phyloP scores from a whole-genome alignment of 2,329 filamentous ascomycete genomes.

The Fusarium cyanostomum region DNA sequence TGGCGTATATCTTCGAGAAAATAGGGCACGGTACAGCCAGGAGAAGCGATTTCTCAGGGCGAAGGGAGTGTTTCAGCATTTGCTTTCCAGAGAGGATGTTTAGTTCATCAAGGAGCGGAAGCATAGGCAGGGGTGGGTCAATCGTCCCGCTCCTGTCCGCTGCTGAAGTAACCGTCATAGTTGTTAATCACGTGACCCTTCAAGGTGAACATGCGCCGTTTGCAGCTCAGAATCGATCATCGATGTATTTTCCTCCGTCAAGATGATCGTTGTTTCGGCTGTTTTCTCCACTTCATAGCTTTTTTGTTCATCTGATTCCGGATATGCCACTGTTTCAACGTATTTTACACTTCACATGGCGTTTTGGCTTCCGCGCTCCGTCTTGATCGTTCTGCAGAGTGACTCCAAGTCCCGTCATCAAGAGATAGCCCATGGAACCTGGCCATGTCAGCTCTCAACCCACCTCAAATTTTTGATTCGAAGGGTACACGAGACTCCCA shows the following conservation, averaged over 20 bases:
- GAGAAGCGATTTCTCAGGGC: not conserved
- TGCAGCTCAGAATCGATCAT: too few relatives aligned
- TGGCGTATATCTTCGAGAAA: not conserved
- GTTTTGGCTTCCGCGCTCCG: not conserved
- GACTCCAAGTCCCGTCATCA: not conserved
- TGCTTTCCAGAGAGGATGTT: not conserved
- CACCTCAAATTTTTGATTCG: not conserved
- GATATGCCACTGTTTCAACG: not conserved
- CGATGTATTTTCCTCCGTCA: too few relatives aligned
- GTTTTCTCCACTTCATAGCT: too few relatives aligned
- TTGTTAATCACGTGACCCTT: slow-evolving; percentile 17
- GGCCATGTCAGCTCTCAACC: not conserved
- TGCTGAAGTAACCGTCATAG: not conserved
- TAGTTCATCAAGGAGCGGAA: not conserved
- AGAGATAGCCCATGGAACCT: not conserved
- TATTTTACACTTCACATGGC: not conserved
- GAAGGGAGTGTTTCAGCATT: not conserved
- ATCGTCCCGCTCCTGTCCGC: not conserved
- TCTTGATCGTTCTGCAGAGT: not conserved
- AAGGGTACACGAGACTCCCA: not conserved
- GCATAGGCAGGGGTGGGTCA: slow-evolving; percentile 11
- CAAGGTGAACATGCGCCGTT: not conserved
- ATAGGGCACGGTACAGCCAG: not conserved
- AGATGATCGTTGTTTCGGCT: too few relatives aligned
- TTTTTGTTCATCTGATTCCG: too few relatives aligned